Evolutionary conservation across 75 land plant species (phyloP), one percentile per base, ranked within the genome.

Genomic region (Adiantum capillusveneris): DNA sequence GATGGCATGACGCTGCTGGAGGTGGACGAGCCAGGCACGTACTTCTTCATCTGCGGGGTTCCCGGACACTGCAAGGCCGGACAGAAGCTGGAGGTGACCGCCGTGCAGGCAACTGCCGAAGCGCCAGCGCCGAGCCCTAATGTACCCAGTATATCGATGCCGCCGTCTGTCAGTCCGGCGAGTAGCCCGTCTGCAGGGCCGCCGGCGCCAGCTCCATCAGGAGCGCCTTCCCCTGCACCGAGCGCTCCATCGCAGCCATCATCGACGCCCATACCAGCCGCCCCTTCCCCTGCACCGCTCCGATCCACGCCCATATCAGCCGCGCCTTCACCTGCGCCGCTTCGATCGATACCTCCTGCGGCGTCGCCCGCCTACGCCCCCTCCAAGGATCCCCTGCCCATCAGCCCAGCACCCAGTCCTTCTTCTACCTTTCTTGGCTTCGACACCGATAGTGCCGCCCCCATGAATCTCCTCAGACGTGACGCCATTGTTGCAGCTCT

Each of bases 41-140:
- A 83, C 65, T 78, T 37, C 69, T 86, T 77, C 66, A 25, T 86
- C 56, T 86, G 86, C 39, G 87, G 84, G 31, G 44, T 78, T 17
- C 81, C 81, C 0, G 84, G 84, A 6, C 90, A 86, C 79, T 86
- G 90, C 69, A 56, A 68, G 1, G 31, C 59, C 5, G 90, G 90
- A 17, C 87, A 84, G 77, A 86, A 80, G 71, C 69, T 86, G 28
- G 24, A 63, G 3, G 66, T 77, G 11, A 79, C 82, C 16, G 86
- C n/a, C n/a, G n/a, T n/a, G n/a, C n/a, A n/a, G n/a, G n/a, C n/a
- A n/a, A n/a, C n/a, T n/a, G n/a, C n/a, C n/a, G n/a, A n/a, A n/a
- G n/a, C n/a, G n/a, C 79, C 46, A 45, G 43, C 9, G 9, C 43
- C 43, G 14, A 41, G 43, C 14, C 43, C 43, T 41, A 14, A 9